Conservation (phyloP, 192 early-diverging fungal genomes). For the Coemansia aciculifera region DNA sequence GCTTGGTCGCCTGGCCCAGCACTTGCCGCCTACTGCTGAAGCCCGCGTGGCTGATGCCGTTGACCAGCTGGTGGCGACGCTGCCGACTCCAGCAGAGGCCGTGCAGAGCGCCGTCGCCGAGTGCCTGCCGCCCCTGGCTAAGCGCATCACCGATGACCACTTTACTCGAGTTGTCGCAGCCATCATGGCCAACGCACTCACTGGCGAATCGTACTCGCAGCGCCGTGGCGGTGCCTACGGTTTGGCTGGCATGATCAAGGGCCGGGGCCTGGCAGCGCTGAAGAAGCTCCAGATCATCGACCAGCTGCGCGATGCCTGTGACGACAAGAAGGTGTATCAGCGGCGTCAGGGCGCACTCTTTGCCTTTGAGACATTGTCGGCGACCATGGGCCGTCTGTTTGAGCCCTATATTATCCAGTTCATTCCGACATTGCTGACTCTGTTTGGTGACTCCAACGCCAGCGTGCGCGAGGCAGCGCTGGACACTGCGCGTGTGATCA, state of each 20-base stretch:
- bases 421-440: conserved; percentile 80
- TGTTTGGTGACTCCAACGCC: conserved; percentile 80
- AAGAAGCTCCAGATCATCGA: conserved; percentile 83
- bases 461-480: conserved; percentile 90
- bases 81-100: conserved; percentile 90
- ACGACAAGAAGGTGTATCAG: conserved; percentile 71
- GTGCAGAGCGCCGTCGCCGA: conserved; percentile 94
- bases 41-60: conserved; percentile 77
- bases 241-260: conserved; percentile 90
- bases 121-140: conserved; percentile 90
- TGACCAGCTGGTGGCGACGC: conserved; percentile 82
- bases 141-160: conserved; percentile 63
- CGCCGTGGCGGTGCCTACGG: conserved; percentile 95
- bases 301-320: conserved; percentile 62
- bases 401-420: conserved; percentile 97
- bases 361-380: conserved; percentile 88
- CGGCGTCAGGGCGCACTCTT: conserved; percentile 92
- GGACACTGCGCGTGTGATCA: conserved; percentile 88
- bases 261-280: conserved; percentile 81
- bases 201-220: conserved; percentile 75
- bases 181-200: conserved; percentile 71
- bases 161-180: conserved; percentile 61
- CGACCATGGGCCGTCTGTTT: conserved; percentile 85
- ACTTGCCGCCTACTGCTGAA: conserved; percentile 69
- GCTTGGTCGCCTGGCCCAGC: conserved; percentile 87